Base-by-base conservation (phyloP, 228 moss, liverwort and hornwort species). In the Sphagnum magellanicum region DNA sequence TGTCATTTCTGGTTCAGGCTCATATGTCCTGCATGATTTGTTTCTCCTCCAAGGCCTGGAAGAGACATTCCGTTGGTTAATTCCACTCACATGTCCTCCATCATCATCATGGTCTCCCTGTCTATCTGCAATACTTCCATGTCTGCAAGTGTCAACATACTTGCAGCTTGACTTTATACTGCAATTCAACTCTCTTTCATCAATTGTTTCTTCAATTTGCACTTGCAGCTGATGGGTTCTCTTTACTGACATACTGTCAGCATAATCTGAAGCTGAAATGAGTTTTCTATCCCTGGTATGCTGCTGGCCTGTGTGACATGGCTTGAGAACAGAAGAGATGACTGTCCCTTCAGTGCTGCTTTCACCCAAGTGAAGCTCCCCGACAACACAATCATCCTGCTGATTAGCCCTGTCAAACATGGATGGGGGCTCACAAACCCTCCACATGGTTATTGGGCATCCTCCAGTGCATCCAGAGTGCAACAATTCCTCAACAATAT, bases 21-120 rank as follows among this genome's bases (percentile, higher is more conserved):
- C 67, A 13, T 48, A 49, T 0, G 47, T 5, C 70, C 64, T 72
- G 49, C 67, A 72, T 63, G 71, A 71, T 67, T 67, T 61, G 0
- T 16, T 14, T 9, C 47, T 72, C 65, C 14, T 64, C 12, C 13
- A 49, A 48, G 49, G 50, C 48, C 32, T 64, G 9, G 48, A 48
- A 6, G 64, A 13, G 64, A 48, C 64, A 10, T 48, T 48, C 6
- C 1, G 8, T 55, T 55, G 55, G 8, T 55, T 55, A 4, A 8
- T 55, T 55, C 48, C 48, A 64, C 64, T 49, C 14, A 64, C 64
- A 32, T 32, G 32, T 64, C 48, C 10, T 14, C 48, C 48, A 50
- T 10, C 47, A 49, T 48, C 47, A 49, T 46, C 49, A 49, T 11
- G 47, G 47, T 64, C 48, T 4, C 47, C 32, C 47, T 10, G 14